Evolutionary conservation across 2,329 filamentous ascomycete species (phyloP).

Genomic region (Coniochaeta hoffmannii): DNA sequence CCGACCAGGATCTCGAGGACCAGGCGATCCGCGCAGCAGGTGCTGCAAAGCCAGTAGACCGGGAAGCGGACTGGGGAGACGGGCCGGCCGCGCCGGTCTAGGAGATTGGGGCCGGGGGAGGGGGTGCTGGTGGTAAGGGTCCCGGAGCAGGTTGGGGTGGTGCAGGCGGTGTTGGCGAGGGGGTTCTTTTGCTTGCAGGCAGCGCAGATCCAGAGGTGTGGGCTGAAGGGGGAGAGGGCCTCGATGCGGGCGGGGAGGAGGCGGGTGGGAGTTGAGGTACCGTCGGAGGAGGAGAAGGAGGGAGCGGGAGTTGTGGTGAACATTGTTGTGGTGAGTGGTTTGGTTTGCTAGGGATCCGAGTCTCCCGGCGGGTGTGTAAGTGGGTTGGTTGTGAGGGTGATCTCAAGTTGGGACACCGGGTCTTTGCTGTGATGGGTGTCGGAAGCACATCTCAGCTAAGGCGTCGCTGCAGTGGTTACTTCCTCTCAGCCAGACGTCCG

Average conservation of each 20-base stretch:
- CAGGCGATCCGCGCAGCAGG: constrained; percentile 11
- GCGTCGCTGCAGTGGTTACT: too few relatives aligned
- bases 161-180: background rate
- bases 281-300: background rate
- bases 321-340: background rate
- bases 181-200: background rate
- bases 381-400: too few relatives aligned
- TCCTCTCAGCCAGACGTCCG: too few relatives aligned
- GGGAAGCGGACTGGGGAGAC: constrained; percentile 13
- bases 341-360: too few relatives aligned
- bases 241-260: background rate
- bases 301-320: background rate
- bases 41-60: constrained; percentile 16
- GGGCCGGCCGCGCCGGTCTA: constrained; percentile 4
- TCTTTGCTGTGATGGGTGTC: too few relatives aligned
- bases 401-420: too few relatives aligned
- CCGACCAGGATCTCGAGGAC: constrained; percentile 9
- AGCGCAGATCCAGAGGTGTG: background rate
- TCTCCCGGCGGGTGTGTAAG: too few relatives aligned
- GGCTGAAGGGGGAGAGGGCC: background rate
- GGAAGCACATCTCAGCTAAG: background rate
- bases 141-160: background rate
- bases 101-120: background rate
- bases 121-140: background rate
- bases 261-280: background rate